Percentiles rank a stretch among this genome's conserved stretches.
These are phyloP conservation scores for Blumeria graminis DNA, from an alignment of 2,329 filamentous ascomycete genomes.

Conservation along the genomic window DNA sequence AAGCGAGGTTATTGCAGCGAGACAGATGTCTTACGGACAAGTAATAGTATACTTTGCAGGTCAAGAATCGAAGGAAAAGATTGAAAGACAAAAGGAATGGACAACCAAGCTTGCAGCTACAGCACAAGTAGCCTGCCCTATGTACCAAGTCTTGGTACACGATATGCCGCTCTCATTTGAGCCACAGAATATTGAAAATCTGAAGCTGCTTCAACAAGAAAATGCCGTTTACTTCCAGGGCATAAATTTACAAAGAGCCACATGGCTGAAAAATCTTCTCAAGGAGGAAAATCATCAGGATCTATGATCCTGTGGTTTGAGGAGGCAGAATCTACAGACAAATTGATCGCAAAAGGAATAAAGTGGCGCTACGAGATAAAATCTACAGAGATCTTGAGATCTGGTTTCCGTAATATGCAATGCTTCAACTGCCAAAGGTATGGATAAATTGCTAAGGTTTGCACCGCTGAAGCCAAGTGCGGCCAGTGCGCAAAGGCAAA, in stretches of 20 bases:
- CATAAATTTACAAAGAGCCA: background rate
- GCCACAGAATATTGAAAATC: background rate
- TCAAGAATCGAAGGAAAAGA: background rate
- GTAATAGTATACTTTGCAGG: background rate
- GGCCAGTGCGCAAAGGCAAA: background rate
- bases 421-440: background rate
- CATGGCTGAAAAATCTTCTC: background rate
- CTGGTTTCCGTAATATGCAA: background rate
- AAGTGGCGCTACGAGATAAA: background rate
- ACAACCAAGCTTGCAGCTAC: background rate
- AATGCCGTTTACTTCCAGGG: background rate
- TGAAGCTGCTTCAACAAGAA: background rate
- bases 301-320: background rate
- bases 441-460: background rate
- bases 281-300: background rate
- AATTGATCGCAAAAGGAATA: background rate
- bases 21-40: background rate
- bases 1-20: background rate
- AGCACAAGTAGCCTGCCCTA: background rate
- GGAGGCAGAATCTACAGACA: background rate
- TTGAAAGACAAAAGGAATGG: background rate
- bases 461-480: background rate
- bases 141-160: background rate
- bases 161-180: background rate
- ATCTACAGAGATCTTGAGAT: background rate